Base-by-base conservation (phyloP, 371 early-diverging fungal genomes). In the Racocetra persica region DNA sequence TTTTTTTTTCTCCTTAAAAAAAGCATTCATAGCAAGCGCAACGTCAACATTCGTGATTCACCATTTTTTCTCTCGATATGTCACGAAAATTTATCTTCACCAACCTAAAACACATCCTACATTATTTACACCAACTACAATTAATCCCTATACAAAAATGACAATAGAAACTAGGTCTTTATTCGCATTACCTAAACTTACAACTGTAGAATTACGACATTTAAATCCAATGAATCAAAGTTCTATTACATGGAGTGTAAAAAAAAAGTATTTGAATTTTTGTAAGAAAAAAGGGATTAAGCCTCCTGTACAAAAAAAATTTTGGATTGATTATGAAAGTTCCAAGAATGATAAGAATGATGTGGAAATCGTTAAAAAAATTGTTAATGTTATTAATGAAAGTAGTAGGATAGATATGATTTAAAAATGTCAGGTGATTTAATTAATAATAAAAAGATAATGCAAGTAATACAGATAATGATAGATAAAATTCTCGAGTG, bases 311-410 rank as follows among this genome's bases (percentile, higher is more conserved):
- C 66, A 66, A 36, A 66, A 20, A n/a, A 66, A 36, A 36, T 66
- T 66, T 66, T 66, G 66, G 66, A 36, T 66, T 36, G 66, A 66
- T 66, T 18, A 36, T 66, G 36, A 66, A 66, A 66, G n/a, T 66
- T 28, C 36, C 20, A 32, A 36, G 2, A 66, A 28, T 13, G 10
- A 36, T 20, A 32, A 36, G 10, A 66, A 28, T 13, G n/a, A 36
- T 20, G 20, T 36, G 1, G 41, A 66, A n/a, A 66, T 66, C 6
- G 28, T 66, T 36, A 36, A 66, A 20, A 66, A 66, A 41, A 62
- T 62, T 62, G 28, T 62, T 11, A 24, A 62, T 26, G 62, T 62
- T 62, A 28, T 62, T 4, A 62, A 62, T 62, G 62, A 62, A 62
- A 26, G 5, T 62, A 24, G n/a, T 26, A 45, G 38, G 38, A 38